phyloP scores from a whole-genome alignment of 2,329 filamentous ascomycete species.

The Calonectria naviculata region DNA sequence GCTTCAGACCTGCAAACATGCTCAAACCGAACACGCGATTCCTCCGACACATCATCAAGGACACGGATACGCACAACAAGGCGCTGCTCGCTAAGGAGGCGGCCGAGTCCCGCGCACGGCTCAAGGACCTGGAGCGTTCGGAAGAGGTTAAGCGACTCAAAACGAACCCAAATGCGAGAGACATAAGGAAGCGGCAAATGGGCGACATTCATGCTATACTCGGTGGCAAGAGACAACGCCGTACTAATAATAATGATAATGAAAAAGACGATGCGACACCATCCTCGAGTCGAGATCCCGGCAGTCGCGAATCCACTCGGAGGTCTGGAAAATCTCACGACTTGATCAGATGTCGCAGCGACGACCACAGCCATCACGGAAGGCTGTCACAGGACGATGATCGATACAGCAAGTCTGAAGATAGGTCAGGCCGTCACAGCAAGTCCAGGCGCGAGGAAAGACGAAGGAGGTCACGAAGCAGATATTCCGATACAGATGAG shows the following conservation, averaged over 20 bases:
- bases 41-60: constrained; percentile 86
- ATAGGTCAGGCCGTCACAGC: constrained; percentile 23
- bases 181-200: constrained; percentile 68
- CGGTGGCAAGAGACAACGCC: constrained; percentile 52
- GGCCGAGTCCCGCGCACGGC: constrained; percentile 78
- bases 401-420: constrained; percentile 26
- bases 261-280: constrained; percentile 31
- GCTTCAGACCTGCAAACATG: constrained; percentile 68
- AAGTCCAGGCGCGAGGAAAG: constrained; percentile 28
- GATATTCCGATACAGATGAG: constrained; percentile 23
- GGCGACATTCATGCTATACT: constrained; percentile 71
- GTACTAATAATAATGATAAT: constrained; percentile 36
- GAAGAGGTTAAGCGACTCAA: constrained; percentile 57
- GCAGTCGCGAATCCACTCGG: constrained; percentile 12
- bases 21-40: constrained; percentile 95
- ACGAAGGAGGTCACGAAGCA: constrained; percentile 30
- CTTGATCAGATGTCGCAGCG: constrained; percentile 31
- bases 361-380: constrained; percentile 35
- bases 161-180: constrained; percentile 57
- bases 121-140: constrained; percentile 68
- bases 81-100: constrained; percentile 86
- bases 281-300: constrained; percentile 31
- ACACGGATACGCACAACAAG: constrained; percentile 90
- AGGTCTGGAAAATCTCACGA: constrained; percentile 30
- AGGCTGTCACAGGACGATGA: constrained; percentile 38